Base-by-base conservation (phyloP, 2,329 filamentous ascomycete species). In the Fonsecaea monophora region DNA sequence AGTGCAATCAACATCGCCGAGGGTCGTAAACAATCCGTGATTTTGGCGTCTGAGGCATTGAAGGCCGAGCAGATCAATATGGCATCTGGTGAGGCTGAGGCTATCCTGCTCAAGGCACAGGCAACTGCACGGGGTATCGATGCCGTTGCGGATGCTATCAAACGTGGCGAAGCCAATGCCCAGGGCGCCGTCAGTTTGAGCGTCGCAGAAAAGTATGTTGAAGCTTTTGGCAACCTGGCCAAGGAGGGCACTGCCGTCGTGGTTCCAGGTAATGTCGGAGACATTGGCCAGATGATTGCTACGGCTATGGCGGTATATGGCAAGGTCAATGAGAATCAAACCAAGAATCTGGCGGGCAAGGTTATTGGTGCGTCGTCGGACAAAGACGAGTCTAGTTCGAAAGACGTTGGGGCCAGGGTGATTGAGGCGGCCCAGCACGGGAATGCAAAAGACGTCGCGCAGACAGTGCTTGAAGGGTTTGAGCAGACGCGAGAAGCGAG, bases 1-100 rank as follows among this genome's bases (percentile, higher is more conserved):
- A 94, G 90, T 75, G 95, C 95, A 45, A 99, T 99, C 86, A 99
- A 99, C 80, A 97, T 99, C 73, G 95, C 95, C 64, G 95, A 99
- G 83, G 95, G 95, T 78, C 89, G 90, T 80, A 99, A 99, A 84
- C 95, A 98, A 84, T 93, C 90, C 73, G 94, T 97, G 25, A 99
- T 99, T 73, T 85, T 99, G 30, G 95, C 95, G 0, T 97, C 93
- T 8, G 95, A 99, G 81, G 95, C 95, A 15, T 76, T 97, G 80
- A 89, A 89, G 72, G 87, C 92, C 15, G 94, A 99, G 82, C 88
- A 96, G 78, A 95, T 99, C 83, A 99, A 99, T 81, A 86, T 89
- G 77, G 95, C 95, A 9, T 87, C 85, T 75, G 95, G 95, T 86
- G 95, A 99, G 82, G 91, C 95, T 9, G 92, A 98, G 80, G 95